Evolutionary conservation across 805 yeast species (phyloP).

Genomic region (Teunomyces gatunensis): DNA sequence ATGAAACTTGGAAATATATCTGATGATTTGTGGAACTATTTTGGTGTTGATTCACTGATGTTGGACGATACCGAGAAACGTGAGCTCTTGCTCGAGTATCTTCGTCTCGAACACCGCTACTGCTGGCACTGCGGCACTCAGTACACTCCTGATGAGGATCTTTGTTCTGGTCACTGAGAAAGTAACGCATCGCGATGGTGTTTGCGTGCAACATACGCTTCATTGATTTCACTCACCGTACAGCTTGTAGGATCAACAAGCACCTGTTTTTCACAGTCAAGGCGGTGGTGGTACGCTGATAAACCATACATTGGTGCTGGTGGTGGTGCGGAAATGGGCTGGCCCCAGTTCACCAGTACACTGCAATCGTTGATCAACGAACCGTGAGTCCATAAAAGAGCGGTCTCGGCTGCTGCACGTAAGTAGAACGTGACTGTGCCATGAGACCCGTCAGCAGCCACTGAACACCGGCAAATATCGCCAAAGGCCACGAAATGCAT

Average conservation of each 20-base stretch:
- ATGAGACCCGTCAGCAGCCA: conserved; percentile 16
- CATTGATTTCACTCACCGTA: conserved; percentile 17
- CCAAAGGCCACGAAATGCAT: conserved; percentile 68
- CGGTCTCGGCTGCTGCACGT: conserved; percentile 37
- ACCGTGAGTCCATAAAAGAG: conserved; percentile 34
- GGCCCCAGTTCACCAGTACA: not conserved
- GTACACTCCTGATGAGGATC: conserved; percentile 35
- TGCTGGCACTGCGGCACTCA: conserved; percentile 52
- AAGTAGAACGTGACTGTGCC: conserved; percentile 27
- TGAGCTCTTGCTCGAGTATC: conserved; percentile 31
- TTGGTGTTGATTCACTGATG: not conserved
- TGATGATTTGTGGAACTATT: not conserved
- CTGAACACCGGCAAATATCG: conserved; percentile 26
- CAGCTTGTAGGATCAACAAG: not conserved
- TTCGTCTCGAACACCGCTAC: conserved; percentile 40
- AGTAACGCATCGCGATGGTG: conserved; percentile 18
- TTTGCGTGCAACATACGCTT: conserved; percentile 14
- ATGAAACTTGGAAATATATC: too few species aligned
- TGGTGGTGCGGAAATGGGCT: not conserved
- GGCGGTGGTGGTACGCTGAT: too few species aligned
- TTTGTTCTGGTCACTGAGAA: conserved; percentile 54
- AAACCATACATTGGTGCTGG: not conserved
- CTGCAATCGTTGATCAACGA: conserved; percentile 3
- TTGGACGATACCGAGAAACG: conserved; percentile 22
- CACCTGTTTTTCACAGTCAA: too few species aligned